Conservation (phyloP, 306 rosid species). For the Vicia faba region DNA sequence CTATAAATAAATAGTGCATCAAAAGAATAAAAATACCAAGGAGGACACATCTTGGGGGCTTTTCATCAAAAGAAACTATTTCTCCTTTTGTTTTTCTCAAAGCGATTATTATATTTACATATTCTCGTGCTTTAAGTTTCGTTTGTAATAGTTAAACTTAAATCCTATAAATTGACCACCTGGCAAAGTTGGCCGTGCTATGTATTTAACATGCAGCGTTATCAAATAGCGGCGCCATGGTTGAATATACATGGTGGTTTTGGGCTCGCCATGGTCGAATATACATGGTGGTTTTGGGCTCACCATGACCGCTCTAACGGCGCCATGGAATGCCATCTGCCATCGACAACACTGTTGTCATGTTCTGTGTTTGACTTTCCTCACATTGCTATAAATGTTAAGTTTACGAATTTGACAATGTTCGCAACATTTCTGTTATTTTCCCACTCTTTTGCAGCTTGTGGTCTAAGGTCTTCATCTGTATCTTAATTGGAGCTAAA, state of each 20-base stretch:
- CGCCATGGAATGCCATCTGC: too few species aligned
- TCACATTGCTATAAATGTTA: not conserved
- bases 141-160: conserved; percentile 9
- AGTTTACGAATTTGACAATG: not conserved
- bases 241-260: too few species aligned
- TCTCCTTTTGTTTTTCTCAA: not conserved
- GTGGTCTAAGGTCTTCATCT: not conserved
- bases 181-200: not conserved
- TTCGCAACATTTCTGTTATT: not conserved
- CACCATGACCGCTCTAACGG: too few species aligned
- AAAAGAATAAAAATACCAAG: conserved; percentile 15
- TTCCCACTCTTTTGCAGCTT: not conserved
- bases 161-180: not conserved
- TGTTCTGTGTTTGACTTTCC: not conserved
- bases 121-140: not conserved
- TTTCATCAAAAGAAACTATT: conserved; percentile 10
- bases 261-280: too few species aligned
- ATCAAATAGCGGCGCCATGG: too few species aligned
- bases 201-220: not conserved
- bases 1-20: not conserved
- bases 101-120: not conserved
- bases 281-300: too few species aligned
- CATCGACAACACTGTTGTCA: too few species aligned
- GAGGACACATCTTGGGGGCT: not conserved
- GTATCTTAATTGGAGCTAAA: conserved; percentile 1